phyloP scores from a whole-genome alignment of 352 stramenopile genomes.

The Phytophthora constricta region DNA sequence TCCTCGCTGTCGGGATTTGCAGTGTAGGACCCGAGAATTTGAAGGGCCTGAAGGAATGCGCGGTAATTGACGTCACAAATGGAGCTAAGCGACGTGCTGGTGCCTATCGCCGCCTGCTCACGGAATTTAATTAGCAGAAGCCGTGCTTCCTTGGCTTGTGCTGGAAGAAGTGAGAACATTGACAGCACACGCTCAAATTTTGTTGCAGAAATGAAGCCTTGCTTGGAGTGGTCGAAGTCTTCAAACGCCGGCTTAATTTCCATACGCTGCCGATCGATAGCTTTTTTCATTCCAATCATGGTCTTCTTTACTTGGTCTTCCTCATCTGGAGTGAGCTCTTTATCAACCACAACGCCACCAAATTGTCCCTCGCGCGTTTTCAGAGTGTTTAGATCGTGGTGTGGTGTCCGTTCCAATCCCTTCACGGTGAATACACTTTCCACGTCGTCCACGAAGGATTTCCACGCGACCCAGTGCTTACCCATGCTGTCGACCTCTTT shows the following conservation, averaged over 20 bases:
- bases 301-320: conserved; percentile 59
- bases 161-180: conserved; percentile 69
- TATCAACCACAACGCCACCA: conserved; percentile 55
- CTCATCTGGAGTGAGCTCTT: conserved; percentile 54
- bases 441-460: conserved; percentile 80
- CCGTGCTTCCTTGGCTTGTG: conserved; percentile 49
- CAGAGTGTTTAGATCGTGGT: conserved; percentile 57
- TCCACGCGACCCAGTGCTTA: conserved; percentile 72
- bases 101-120: conserved; percentile 57
- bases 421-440: conserved; percentile 85
- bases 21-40: conserved; percentile 43
- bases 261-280: conserved; percentile 72
- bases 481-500: conserved; percentile 69
- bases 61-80: conserved; percentile 88
- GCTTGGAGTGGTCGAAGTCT: conserved; percentile 81
- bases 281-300: conserved; percentile 56
- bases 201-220: conserved; percentile 76
- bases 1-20: conserved; percentile 26
- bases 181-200: conserved; percentile 88
- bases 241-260: conserved; percentile 85
- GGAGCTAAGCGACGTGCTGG: conserved; percentile 59
- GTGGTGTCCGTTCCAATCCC: conserved; percentile 66
- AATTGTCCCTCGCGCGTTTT: conserved; percentile 65
- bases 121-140: conserved; percentile 81
- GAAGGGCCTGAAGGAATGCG: conserved; percentile 73